phyloP scores from a whole-genome alignment of 306 rosid genomes.

The Cucumis sativus region Cucumber_9930_V3 NC_026659.2:11099001-11099500 shows the following conservation, averaged over 20 bases:
- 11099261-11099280: conserved; percentile 84
- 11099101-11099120: conserved; percentile 3
- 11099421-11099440: conserved; percentile 71
- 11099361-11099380: conserved; percentile 45
- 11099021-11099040: conserved; percentile 81
- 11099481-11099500: conserved; percentile 72
- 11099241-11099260: conserved; percentile 68
- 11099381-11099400: conserved; percentile 52
- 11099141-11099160: background rate
- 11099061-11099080: conserved; percentile 42
- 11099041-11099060: conserved; percentile 96
- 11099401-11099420: conserved; percentile 52
- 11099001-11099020: conserved; percentile 74
- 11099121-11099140: background rate
- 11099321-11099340: conserved; percentile 53
- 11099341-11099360: conserved; percentile 14
- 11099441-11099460: conserved; percentile 47
- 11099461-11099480: conserved; percentile 79
- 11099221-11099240: conserved; percentile 66
- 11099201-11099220: conserved; percentile 69
- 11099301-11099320: conserved; percentile 74
- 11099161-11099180: conserved; percentile 17
- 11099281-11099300: conserved; percentile 90
- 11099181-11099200: conserved; percentile 31
- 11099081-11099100: conserved; percentile 6